A percentile compares a stretch with the other conserved stretches of the same genome.
Evolutionary conservation across 2,329 filamentous ascomycete species (phyloP).

Genomic region (Botrytis galanthina): DNA sequence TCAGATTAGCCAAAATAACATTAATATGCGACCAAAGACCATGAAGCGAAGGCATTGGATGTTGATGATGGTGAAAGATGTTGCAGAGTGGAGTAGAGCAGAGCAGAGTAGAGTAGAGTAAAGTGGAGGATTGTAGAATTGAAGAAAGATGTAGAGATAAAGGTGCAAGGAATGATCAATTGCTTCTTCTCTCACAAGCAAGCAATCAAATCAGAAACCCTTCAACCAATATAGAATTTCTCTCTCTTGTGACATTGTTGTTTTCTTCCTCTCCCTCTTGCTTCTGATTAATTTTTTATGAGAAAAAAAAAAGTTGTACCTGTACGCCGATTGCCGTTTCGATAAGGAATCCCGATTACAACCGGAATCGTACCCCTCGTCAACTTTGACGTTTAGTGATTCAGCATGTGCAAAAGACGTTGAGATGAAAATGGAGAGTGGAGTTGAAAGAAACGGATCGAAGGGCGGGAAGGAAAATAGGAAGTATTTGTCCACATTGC

Average conservation of each 20-base stretch:
- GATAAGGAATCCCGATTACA: slow-evolving; percentile 32
- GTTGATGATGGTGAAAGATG: neutral
- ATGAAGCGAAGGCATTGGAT: slow-evolving; percentile 13
- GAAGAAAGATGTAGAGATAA: neutral
- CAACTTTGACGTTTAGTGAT: slow-evolving; percentile 30
- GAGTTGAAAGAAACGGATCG: neutral
- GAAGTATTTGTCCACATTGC: slow-evolving; percentile 8
- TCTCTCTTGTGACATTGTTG: slow-evolving; percentile 2
- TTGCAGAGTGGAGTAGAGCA: neutral
- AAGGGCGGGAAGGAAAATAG: neutral
- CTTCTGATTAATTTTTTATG: slow-evolving; percentile 17
- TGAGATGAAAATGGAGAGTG: slow-evolving; percentile 16
- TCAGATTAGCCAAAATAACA: slow-evolving; percentile 34
- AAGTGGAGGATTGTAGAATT: neutral
- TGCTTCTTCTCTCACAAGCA: neutral
- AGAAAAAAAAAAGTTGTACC: slow-evolving; percentile 14
- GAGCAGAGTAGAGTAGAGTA: neutral
- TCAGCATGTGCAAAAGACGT: slow-evolving; percentile 20
- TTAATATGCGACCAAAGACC: slow-evolving; percentile 22
- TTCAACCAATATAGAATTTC: slow-evolving; percentile 4
- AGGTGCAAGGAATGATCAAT: neutral
- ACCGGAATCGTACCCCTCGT: slow-evolving; percentile 33
- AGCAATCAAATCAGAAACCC: neutral
- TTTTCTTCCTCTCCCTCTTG: slow-evolving; percentile 15
- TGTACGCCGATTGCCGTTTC: slow-evolving; percentile 33